Evolutionary conservation across 2,329 filamentous ascomycete genomes (phyloP).

Genomic region (Parastagonospora avenae): DNA sequence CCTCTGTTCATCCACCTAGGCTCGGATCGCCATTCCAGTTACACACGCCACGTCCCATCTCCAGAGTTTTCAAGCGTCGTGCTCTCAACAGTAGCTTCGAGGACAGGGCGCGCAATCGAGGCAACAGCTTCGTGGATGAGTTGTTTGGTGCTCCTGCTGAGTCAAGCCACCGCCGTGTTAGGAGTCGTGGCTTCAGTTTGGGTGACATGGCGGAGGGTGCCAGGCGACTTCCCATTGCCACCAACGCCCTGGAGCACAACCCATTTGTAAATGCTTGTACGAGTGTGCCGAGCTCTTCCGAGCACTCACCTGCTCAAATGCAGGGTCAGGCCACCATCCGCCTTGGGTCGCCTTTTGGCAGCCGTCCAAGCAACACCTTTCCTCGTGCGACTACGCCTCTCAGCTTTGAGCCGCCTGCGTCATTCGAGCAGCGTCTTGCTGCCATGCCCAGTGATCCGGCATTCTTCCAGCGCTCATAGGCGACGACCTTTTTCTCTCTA

Average conservation of each 20-base stretch:
- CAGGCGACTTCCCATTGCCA: slow-evolving; percentile 59
- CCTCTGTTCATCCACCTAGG: slow-evolving; percentile 29
- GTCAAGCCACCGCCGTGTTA: slow-evolving; percentile 60
- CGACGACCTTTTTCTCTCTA: slow-evolving; percentile 18
- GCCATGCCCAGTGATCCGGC: slow-evolving; percentile 31
- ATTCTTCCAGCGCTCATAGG: slow-evolving; percentile 30
- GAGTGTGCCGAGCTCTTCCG: slow-evolving; percentile 33
- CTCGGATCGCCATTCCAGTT: slow-evolving; percentile 61
- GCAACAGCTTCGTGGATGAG: slow-evolving; percentile 50
- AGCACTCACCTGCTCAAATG: slow-evolving; percentile 21
- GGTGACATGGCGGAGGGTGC: slow-evolving; percentile 60
- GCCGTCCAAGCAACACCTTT: slow-evolving; percentile 53
- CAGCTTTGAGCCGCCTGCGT: slow-evolving; percentile 44
- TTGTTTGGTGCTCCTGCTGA: slow-evolving; percentile 55
- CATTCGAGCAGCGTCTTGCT: slow-evolving; percentile 48
- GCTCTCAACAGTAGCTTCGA: slow-evolving; percentile 61
- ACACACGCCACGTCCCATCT: slow-evolving; percentile 57
- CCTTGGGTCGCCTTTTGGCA: slow-evolving; percentile 55
- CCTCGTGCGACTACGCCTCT: slow-evolving; percentile 49
- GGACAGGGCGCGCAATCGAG: slow-evolving; percentile 47
- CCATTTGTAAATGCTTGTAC: slow-evolving; percentile 30
- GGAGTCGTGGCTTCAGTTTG: slow-evolving; percentile 66
- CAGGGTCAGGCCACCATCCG: slow-evolving; percentile 50
- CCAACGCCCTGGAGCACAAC: slow-evolving; percentile 53
- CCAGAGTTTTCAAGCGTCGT: slow-evolving; percentile 62